Conservation (phyloP, 345 rosid genomes). For the rapeseed (Brassica napus) region DNA sequence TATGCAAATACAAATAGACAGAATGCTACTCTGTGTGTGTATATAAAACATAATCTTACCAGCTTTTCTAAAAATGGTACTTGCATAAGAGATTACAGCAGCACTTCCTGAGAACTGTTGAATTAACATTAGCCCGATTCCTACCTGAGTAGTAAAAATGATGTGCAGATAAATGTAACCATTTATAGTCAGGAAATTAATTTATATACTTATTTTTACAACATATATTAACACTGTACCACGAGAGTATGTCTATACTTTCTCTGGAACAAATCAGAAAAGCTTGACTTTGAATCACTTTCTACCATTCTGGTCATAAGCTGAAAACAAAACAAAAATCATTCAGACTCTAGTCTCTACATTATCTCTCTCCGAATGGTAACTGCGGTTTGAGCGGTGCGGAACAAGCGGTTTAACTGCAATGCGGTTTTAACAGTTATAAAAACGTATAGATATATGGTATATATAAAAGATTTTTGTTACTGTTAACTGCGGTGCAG, state of each 20-base stretch:
- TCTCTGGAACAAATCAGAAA: slow-evolving; percentile 44
- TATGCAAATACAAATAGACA: neutral
- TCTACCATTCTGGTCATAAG: slow-evolving; percentile 35
- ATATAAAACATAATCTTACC: slow-evolving; percentile 36
- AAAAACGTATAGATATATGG: too few species aligned
- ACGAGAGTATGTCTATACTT: slow-evolving; percentile 46
- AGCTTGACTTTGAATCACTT: slow-evolving; percentile 30
- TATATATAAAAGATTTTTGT: too few species aligned
- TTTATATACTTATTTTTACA: neutral
- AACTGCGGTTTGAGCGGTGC: too few species aligned
- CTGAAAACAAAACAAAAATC: slow-evolving; percentile 32
- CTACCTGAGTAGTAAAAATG: slow-evolving; percentile 42
- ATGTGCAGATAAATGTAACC: neutral
- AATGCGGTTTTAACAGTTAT: too few species aligned
- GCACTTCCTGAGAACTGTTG: slow-evolving; percentile 47
- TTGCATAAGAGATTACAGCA: slow-evolving; percentile 41
- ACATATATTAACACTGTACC: slow-evolving; percentile 29
- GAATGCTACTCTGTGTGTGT: neutral
- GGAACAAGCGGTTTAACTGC: too few species aligned
- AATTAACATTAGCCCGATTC: slow-evolving; percentile 47
- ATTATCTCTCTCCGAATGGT: neutral
- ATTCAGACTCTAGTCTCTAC: neutral
- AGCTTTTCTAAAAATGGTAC: slow-evolving; percentile 42
- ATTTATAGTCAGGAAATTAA: neutral
- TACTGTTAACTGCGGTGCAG: too few species aligned